phyloP scores from a whole-genome alignment of 2,329 filamentous ascomycete species.

The Xylariaceae sp. region DNA sequence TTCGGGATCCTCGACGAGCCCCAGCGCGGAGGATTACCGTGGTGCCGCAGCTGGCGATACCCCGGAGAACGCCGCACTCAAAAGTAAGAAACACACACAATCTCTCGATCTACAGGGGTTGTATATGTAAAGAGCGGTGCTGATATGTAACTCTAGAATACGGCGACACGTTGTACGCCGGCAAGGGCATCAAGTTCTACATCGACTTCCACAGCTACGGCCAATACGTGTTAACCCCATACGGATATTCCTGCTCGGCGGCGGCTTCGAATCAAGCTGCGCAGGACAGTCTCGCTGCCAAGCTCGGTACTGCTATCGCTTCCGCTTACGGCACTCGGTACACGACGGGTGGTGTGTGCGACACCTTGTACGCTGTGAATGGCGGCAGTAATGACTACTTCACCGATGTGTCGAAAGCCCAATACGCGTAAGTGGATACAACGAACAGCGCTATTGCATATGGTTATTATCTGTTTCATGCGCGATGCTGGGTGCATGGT shows the following conservation, averaged over 20 bases:
- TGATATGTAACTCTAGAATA: too few species aligned
- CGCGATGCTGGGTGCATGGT: too few species aligned
- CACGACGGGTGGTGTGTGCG: background rate
- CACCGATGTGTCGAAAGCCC: too few species aligned
- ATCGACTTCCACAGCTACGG: slow-evolving; percentile 58
- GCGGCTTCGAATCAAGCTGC: background rate
- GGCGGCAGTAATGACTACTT: slow-evolving; percentile 4
- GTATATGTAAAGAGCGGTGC: too few species aligned
- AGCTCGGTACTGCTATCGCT: too few species aligned
- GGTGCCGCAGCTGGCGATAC: slow-evolving; percentile 38
- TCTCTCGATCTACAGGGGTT: too few species aligned
- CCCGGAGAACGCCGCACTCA: slow-evolving; percentile 45
- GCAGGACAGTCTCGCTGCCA: slow-evolving; percentile 16
- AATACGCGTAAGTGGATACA: too few species aligned
- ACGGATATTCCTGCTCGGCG: slow-evolving; percentile 43
- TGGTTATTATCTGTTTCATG: too few species aligned
- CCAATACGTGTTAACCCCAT: slow-evolving; percentile 51
- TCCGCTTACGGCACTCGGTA: slow-evolving; percentile 3
- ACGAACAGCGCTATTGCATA: too few species aligned
- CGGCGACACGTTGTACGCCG: slow-evolving; percentile 29
- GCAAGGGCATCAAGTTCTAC: slow-evolving; percentile 48
- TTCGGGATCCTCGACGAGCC: slow-evolving; percentile 44
- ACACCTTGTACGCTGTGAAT: slow-evolving; percentile 22
- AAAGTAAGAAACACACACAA: slow-evolving; percentile 1
- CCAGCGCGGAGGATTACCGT: slow-evolving; percentile 44